Percentiles rank a stretch among this genome's conserved stretches.
Evolutionary conservation across 116 monocot species (phyloP).

Genomic region (Dioscorea cayenensis): DNA sequence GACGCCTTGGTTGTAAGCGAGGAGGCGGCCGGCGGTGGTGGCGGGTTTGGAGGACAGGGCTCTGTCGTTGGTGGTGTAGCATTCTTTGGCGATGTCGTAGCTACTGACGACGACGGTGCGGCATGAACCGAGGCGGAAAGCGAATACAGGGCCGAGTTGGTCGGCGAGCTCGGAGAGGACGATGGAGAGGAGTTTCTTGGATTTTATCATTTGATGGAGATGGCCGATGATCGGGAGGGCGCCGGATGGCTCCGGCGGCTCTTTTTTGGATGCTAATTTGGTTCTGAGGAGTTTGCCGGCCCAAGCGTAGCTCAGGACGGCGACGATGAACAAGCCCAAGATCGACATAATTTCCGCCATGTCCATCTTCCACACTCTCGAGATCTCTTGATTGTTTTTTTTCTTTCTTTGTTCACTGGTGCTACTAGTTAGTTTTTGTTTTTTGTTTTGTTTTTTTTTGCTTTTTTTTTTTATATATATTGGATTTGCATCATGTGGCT

Average conservation of each 20-base stretch:
- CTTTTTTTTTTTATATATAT: too few relatives aligned
- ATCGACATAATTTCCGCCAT: too few relatives aligned
- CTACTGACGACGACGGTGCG: slow-evolving; percentile 7
- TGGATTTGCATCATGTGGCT: too few relatives aligned
- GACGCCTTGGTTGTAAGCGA: slow-evolving; percentile 9
- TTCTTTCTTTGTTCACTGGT: too few relatives aligned
- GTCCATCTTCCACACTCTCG: too few relatives aligned
- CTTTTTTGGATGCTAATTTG: too few relatives aligned
- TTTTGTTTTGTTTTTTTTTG: too few relatives aligned
- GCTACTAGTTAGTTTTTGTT: too few relatives aligned
- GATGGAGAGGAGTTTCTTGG: not conserved
- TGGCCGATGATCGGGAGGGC: slow-evolving; percentile 21
- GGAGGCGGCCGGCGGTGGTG: not conserved
- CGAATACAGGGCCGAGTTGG: slow-evolving; percentile 8
- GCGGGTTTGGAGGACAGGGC: slow-evolving; percentile 5
- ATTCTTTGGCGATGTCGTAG: slow-evolving; percentile 6
- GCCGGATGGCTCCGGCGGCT: slow-evolving; percentile 1
- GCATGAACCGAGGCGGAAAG: slow-evolving; percentile 7
- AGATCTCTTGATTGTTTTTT: too few relatives aligned
- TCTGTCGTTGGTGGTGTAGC: slow-evolving; percentile 9
- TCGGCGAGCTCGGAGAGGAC: slow-evolving; percentile 5
- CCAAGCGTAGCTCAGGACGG: too few relatives aligned
- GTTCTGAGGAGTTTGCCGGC: too few relatives aligned
- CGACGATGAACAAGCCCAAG: too few relatives aligned
- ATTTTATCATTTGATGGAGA: slow-evolving; percentile 4